phyloP scores from a whole-genome alignment of 169 alveolate genomes.

The Babesia sp. region DNA sequence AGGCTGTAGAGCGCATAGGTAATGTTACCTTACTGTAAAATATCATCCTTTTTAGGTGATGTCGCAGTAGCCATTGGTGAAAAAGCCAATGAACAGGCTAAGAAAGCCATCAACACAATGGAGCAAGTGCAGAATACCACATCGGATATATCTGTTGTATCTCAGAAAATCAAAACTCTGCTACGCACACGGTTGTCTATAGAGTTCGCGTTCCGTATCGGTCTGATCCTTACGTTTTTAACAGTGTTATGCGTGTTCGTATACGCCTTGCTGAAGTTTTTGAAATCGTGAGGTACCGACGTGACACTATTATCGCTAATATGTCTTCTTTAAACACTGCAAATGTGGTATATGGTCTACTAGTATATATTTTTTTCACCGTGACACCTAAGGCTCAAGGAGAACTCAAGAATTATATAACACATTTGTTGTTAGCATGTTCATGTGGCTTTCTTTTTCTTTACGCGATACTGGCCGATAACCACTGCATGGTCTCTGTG shows the following conservation, averaged over 20 bases:
- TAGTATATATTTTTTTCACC: too few relatives aligned
- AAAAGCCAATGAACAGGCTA: constrained; percentile 58
- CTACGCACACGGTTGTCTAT: constrained; percentile 61
- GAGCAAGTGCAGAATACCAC: constrained; percentile 54
- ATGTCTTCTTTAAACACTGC: too few relatives aligned
- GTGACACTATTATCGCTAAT: too few relatives aligned
- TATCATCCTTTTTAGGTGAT: constrained; percentile 21
- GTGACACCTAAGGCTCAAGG: too few relatives aligned
- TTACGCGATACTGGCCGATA: constrained; percentile 93
- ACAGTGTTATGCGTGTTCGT: constrained; percentile 31
- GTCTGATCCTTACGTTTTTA: constrained; percentile 32
- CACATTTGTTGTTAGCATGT: too few relatives aligned
- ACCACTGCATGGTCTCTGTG: constrained; percentile 98
- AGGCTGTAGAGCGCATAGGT: constrained; percentile 78
- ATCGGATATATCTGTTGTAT: constrained; percentile 38
- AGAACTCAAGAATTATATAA: too few relatives aligned
- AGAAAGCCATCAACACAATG: constrained; percentile 53
- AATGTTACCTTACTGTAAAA: background rate
- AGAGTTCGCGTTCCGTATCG: constrained; percentile 51
- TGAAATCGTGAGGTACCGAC: background rate
- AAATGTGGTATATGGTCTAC: too few relatives aligned
- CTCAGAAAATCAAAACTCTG: constrained; percentile 62
- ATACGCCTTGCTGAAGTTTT: constrained; percentile 12
- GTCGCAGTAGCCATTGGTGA: constrained; percentile 61
- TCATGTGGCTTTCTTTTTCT: constrained; percentile 72